phyloP scores from a whole-genome alignment of 2,329 filamentous ascomycete species.

The Immersiporthe knoxdaviesiana region DNA sequence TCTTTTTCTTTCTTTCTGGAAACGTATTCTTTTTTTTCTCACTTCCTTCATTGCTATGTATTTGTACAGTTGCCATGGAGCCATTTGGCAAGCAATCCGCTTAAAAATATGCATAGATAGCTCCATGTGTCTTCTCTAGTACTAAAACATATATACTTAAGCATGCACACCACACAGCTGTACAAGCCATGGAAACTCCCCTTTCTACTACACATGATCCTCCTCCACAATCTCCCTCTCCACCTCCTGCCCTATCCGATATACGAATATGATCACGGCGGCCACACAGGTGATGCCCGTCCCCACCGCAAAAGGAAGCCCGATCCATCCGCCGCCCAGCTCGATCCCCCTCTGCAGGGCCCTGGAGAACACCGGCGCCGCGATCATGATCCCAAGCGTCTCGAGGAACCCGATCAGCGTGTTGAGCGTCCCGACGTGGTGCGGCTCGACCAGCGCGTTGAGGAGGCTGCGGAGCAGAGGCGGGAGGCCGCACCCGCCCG shows the following conservation, averaged over 20 bases:
- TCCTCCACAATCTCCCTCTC: conserved; percentile 12
- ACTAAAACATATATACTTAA: too few relatives aligned
- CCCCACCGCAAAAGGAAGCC: conserved; percentile 52
- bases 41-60: not conserved
- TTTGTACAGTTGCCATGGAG: too few relatives aligned
- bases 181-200: too few relatives aligned
- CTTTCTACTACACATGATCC: not conserved
- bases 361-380: conserved; percentile 50
- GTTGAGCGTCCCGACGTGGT: conserved; percentile 58
- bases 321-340: conserved; percentile 51
- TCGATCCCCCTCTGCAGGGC: conserved; percentile 51
- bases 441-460: conserved; percentile 56
- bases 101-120: not conserved
- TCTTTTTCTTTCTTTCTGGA: not conserved
- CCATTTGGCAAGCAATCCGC: not conserved
- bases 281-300: conserved; percentile 39
- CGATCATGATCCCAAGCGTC: conserved; percentile 50
- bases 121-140: too few relatives aligned
- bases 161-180: too few relatives aligned
- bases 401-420: conserved; percentile 56
- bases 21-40: not conserved
- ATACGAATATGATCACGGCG: conserved; percentile 38
- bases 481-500: conserved; percentile 49
- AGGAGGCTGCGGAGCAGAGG: conserved; percentile 52
- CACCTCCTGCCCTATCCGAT: conserved; percentile 31